Evolutionary conservation across 768 basidiomycete genomes (phyloP).

Genomic region (Chalciporus piperatus): DNA sequence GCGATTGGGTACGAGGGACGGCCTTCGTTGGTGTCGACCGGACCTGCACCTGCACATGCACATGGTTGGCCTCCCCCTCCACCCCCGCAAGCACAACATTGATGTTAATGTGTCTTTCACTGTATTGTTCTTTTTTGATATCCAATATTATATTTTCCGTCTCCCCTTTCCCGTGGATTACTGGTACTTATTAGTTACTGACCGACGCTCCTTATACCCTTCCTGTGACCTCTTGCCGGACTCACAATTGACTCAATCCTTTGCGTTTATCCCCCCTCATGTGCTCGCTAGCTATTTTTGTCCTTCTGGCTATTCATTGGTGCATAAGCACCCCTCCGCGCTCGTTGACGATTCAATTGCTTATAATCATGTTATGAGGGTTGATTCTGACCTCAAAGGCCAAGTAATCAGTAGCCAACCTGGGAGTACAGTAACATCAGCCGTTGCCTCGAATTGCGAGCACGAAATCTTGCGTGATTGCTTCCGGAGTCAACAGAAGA

Average conservation of each 20-base stretch:
- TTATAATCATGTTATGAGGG: too few relatives aligned
- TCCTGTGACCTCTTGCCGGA: not conserved
- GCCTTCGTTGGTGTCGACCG: slow-evolving; percentile 2
- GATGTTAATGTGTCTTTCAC: not conserved
- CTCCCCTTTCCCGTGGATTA: not conserved
- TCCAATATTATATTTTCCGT: not conserved
- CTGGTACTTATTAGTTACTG: not conserved
- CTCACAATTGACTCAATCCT: not conserved
- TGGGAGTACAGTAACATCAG: too few relatives aligned
- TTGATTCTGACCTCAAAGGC: too few relatives aligned
- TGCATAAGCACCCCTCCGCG: too few relatives aligned
- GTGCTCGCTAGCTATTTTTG: too few relatives aligned
- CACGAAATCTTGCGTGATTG: too few relatives aligned
- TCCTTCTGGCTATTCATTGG: too few relatives aligned
- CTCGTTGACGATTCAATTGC: too few relatives aligned
- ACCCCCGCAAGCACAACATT: slow-evolving; percentile 10
- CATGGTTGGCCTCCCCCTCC: slow-evolving; percentile 7
- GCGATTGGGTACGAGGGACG: slow-evolving; percentile 22
- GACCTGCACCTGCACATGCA: slow-evolving; percentile 2
- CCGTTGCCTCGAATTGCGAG: too few relatives aligned
- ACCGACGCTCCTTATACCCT: not conserved
- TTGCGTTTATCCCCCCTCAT: not conserved
- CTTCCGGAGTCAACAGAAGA: too few relatives aligned
- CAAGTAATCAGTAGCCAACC: too few relatives aligned
- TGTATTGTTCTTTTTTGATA: not conserved